A percentile compares a stretch with the other conserved stretches of the same genome.
Conservation (phyloP, 2,329 filamentous ascomycete species). For the Colletotrichum chrysophilum region DNA sequence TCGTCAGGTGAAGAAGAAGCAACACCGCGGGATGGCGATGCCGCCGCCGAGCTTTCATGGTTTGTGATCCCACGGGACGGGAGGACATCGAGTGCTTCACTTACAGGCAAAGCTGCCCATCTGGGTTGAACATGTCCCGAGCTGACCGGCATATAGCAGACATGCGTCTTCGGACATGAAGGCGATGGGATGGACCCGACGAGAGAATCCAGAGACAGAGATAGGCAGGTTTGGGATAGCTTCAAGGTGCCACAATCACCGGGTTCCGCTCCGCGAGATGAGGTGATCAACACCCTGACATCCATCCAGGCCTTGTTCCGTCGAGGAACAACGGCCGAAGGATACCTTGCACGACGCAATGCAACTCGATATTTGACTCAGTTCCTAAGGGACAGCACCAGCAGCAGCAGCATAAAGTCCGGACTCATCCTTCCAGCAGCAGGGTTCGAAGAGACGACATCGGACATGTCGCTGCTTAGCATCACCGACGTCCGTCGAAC, state of each 20-base stretch:
- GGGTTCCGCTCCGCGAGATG: neutral
- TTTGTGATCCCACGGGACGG: neutral
- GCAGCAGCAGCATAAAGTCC: neutral
- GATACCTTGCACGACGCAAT: neutral
- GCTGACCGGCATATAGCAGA: neutral
- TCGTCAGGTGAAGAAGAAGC: neutral
- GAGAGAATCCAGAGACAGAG: neutral
- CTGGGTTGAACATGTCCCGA: neutral
- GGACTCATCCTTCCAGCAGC: neutral
- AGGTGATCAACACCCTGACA: neutral
- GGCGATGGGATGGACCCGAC: neutral
- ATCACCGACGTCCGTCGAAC: neutral
- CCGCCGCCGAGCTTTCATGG: neutral
- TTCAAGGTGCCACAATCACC: neutral
- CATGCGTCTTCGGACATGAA: neutral
- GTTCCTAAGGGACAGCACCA: neutral
- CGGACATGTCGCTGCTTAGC: conserved; percentile 1
- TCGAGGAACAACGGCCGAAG: neutral
- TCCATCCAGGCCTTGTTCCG: neutral
- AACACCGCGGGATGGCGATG: neutral
- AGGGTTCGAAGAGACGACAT: neutral
- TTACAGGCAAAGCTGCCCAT: neutral
- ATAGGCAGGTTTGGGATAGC: neutral
- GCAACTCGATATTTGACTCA: neutral
- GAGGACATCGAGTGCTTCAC: neutral